A percentile compares a stretch with the other conserved stretches of the same genome.
Evolutionary conservation across 306 rosid species (phyloP).

Genomic region (Geum urbanum): DNA sequence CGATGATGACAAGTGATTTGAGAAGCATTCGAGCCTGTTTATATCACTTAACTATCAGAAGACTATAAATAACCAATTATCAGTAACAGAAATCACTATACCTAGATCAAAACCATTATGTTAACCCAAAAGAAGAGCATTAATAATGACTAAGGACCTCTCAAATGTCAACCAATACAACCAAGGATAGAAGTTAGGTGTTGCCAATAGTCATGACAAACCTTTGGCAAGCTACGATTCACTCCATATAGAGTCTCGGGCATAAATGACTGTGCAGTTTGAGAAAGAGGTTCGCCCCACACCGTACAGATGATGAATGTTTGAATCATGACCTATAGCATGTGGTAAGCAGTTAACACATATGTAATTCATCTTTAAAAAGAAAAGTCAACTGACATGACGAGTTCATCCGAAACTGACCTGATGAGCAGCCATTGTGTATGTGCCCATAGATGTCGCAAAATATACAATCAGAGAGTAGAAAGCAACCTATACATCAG

Average conservation of each 20-base stretch:
- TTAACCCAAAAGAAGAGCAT: too few species aligned
- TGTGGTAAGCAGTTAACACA: constrained; percentile 22
- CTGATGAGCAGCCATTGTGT: constrained; percentile 90
- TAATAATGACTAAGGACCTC: too few species aligned
- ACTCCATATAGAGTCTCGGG: constrained; percentile 73
- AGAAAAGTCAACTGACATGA: constrained; percentile 4
- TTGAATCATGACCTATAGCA: constrained; percentile 82
- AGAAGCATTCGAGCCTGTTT: constrained; percentile 70
- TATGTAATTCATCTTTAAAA: constrained; percentile 14
- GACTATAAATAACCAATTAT: neutral
- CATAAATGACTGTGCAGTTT: constrained; percentile 97
- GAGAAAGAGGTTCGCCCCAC: constrained; percentile 96
- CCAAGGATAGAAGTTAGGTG: neutral
- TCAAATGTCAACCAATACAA: neutral
- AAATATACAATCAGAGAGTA: constrained; percentile 64
- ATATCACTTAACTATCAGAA: constrained; percentile 23
- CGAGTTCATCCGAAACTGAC: constrained; percentile 36
- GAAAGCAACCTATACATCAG: constrained; percentile 63
- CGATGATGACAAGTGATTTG: constrained; percentile 67
- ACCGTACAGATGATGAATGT: constrained; percentile 65
- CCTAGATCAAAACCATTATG: too few species aligned
- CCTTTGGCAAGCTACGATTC: constrained; percentile 66
- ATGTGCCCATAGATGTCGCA: constrained; percentile 83
- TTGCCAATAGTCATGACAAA: constrained; percentile 22
- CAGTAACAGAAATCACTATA: neutral